Percentiles rank a stretch among this genome's conserved stretches.
phyloP scores from a whole-genome alignment of 441 rosid species.

The Populus tomentosa region DNA sequence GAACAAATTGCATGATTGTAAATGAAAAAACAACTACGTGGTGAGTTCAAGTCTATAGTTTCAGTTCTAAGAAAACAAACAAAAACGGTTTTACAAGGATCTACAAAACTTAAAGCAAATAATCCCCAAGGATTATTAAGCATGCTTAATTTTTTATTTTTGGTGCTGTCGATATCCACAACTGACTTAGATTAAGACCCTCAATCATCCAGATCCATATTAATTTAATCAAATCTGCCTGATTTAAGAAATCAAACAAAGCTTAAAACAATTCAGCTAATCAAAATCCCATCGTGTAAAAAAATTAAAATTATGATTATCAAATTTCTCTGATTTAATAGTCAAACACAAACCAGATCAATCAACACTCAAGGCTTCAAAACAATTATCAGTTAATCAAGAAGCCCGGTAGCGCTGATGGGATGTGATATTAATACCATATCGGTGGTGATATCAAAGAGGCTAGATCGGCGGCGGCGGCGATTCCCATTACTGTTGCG shows the following conservation, averaged over 20 bases:
- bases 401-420: neutral
- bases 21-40: neutral
- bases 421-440: constrained; percentile 33
- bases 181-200: neutral
- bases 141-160: neutral
- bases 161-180: neutral
- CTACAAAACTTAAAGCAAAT: neutral
- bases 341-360: neutral
- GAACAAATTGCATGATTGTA: neutral
- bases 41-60: neutral
- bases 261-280: neutral
- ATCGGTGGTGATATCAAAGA: constrained; percentile 88
- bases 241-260: neutral
- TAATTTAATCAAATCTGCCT: neutral
- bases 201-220: neutral
- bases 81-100: too few relatives aligned
- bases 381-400: neutral
- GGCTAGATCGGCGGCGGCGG: constrained; percentile 89
- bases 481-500: constrained; percentile 69
- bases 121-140: neutral
- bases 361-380: neutral
- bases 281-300: neutral
- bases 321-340: neutral
- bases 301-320: too few relatives aligned
- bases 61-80: neutral